These are phyloP conservation scores for Pharus latifolius DNA, from an alignment of 176 grass and related monocot genomes.

Conservation along the genomic window DNA sequence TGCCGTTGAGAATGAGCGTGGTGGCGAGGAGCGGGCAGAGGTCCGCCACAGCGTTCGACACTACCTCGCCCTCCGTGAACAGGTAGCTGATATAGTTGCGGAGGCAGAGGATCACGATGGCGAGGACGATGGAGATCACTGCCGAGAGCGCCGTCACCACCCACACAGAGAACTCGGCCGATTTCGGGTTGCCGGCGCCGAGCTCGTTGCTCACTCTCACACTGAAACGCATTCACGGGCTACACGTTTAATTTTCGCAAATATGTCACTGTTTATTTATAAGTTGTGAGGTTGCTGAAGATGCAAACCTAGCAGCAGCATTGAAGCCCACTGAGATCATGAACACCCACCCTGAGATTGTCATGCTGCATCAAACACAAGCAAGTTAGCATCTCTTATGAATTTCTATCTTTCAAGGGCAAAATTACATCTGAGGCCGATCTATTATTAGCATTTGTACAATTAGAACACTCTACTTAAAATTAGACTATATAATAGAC, in stretches of 20 bases:
- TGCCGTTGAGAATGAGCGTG: conserved; percentile 58
- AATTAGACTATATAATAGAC: too few species aligned
- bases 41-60: conserved; percentile 48
- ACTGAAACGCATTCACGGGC: conserved; percentile 20
- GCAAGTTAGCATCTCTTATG: too few species aligned
- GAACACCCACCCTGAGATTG: conserved; percentile 30
- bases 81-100: conserved; percentile 69
- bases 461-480: too few species aligned
- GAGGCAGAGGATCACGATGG: conserved; percentile 29
- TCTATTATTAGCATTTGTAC: too few species aligned
- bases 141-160: conserved; percentile 36
- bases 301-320: conserved; percentile 35
- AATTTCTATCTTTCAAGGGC: too few species aligned
- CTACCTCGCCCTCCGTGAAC: conserved; percentile 60
- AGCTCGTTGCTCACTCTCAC: conserved; percentile 83
- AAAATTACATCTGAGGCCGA: too few species aligned
- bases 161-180: conserved; percentile 55
- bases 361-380: conserved; percentile 38
- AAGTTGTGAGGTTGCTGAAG: background rate
- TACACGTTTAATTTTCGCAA: too few species aligned
- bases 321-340: conserved; percentile 58
- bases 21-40: conserved; percentile 55
- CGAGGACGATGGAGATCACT: conserved; percentile 14
- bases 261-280: too few species aligned
- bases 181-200: conserved; percentile 59